Conservation (phyloP, 1,284 basidiomycete species). For the Lentinus polychrous region DNA sequence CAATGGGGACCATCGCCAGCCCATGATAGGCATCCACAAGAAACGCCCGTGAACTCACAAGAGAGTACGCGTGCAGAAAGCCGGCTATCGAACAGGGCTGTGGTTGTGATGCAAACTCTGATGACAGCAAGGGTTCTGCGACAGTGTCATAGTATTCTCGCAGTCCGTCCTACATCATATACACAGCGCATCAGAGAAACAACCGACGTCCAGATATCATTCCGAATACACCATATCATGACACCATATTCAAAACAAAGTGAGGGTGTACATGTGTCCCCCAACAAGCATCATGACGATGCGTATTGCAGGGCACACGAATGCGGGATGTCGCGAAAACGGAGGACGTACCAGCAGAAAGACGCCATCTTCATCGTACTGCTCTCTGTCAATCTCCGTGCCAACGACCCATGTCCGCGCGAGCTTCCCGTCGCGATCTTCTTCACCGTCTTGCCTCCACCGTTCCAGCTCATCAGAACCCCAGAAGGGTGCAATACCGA, state of each 20-base stretch:
- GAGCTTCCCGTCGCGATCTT: constrained; percentile 24
- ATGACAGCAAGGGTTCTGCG: constrained; percentile 28
- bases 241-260: too few species aligned
- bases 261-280: neutral
- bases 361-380: constrained; percentile 15
- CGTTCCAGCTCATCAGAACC: constrained; percentile 20
- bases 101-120: constrained; percentile 7
- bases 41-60: constrained; percentile 86
- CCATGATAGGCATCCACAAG: constrained; percentile 82
- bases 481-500: constrained; percentile 67
- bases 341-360: constrained; percentile 14
- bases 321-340: neutral
- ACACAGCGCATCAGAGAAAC: neutral
- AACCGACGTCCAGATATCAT: too few species aligned
- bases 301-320: too few species aligned
- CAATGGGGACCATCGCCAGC: constrained; percentile 83
- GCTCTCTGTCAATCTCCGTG: constrained; percentile 20
- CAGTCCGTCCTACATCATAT: constrained; percentile 36
- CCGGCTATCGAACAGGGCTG: constrained; percentile 30
- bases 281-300: neutral
- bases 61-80: constrained; percentile 68
- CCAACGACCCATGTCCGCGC: constrained; percentile 17
- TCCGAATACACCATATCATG: too few species aligned
- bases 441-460: constrained; percentile 19
- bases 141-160: constrained; percentile 38